A percentile compares a stretch with the other conserved stretches of the same genome.
Conservation (phyloP, 1,284 basidiomycete species). For the Veloboletus limbatus region DNA sequence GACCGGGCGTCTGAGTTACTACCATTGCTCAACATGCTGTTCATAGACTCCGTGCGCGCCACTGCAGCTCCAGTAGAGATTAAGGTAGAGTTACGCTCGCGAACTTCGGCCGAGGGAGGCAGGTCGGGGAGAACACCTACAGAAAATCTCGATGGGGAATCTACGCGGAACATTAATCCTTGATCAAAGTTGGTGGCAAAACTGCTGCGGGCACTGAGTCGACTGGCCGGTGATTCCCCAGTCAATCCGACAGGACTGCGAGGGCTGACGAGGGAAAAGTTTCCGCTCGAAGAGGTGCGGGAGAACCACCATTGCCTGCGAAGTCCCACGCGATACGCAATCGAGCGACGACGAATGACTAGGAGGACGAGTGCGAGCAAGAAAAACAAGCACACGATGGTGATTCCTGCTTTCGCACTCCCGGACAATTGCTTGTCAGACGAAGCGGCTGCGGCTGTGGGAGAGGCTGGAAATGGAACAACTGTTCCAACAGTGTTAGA, state of each 20-base stretch:
- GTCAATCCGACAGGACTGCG: slow-evolving; percentile 1
- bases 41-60: slow-evolving; percentile 36
- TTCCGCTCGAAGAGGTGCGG: slow-evolving; percentile 1
- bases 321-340: slow-evolving; percentile 29
- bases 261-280: slow-evolving; percentile 3
- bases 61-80: slow-evolving; percentile 21
- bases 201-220: slow-evolving; percentile 40
- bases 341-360: slow-evolving; percentile 35
- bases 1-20: slow-evolving; percentile 38
- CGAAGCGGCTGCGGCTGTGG: slow-evolving; percentile 3
- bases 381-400: slow-evolving; percentile 24
- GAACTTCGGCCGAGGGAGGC: slow-evolving; percentile 51
- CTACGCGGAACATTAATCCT: slow-evolving; percentile 21
- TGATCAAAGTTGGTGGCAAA: slow-evolving; percentile 46
- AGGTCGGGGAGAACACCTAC: slow-evolving; percentile 21
- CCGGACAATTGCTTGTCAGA: slow-evolving; percentile 22
- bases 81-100: slow-evolving; percentile 28
- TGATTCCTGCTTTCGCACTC: slow-evolving; percentile 32
- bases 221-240: neutral
- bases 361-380: slow-evolving; percentile 27
- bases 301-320: slow-evolving; percentile 30
- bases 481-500: neutral
- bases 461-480: slow-evolving; percentile 4
- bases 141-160: slow-evolving; percentile 13
- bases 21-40: slow-evolving; percentile 37